These are phyloP conservation scores for Candida xiaguanensis DNA, from an alignment of 805 yeast genomes.

Conservation along the genomic window DNA sequence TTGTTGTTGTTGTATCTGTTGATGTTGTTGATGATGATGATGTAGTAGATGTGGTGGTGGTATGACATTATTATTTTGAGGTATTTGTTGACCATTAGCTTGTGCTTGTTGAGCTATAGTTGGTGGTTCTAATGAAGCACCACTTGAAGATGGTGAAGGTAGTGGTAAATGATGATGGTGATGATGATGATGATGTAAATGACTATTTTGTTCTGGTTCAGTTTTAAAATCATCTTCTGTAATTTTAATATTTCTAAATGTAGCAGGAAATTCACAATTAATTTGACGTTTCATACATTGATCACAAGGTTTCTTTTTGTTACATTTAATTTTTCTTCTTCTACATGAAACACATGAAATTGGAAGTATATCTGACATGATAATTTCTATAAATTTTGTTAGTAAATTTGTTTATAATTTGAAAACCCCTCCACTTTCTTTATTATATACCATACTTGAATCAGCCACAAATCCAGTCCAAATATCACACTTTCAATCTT, in stretches of 20 bases:
- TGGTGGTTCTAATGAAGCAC: constrained; percentile 1
- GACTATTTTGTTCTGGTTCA: background rate
- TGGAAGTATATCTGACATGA: constrained; percentile 17
- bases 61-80: background rate
- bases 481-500: too few species aligned
- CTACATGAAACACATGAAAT: constrained; percentile 36
- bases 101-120: constrained; percentile 1
- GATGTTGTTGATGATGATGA: background rate
- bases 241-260: constrained; percentile 42
- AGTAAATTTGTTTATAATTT: background rate
- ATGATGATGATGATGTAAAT: background rate
- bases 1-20: too few species aligned
- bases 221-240: constrained; percentile 15
- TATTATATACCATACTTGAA: too few species aligned
- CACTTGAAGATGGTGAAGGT: background rate
- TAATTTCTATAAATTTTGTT: background rate
- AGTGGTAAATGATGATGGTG: background rate
- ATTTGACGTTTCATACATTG: constrained; percentile 36
- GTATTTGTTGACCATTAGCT: background rate
- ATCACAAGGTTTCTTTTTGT: constrained; percentile 36
- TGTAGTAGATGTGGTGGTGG: background rate
- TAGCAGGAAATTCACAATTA: constrained; percentile 44
- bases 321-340: constrained; percentile 33
- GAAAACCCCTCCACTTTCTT: too few species aligned
- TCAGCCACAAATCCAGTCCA: too few species aligned